Percentiles rank a stretch among this genome's conserved stretches.
Evolutionary conservation across 2,329 filamentous ascomycete species (phyloP).

Genomic region (Leptographium wingfieldii): DNA sequence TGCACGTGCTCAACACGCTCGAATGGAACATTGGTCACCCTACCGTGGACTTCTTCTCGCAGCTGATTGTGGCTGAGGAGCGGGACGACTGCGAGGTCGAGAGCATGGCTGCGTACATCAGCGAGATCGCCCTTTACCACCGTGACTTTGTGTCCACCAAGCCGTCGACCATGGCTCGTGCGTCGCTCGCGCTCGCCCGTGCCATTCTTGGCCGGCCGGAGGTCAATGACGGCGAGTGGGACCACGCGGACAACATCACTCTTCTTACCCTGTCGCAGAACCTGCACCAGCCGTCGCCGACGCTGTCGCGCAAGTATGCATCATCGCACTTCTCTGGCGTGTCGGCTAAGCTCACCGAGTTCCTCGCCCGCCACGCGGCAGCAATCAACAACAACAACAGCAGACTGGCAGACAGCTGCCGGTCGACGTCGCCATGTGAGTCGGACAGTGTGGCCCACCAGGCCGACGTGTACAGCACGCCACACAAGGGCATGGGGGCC

Average conservation of each 20-base stretch:
- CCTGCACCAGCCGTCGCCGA: slow-evolving; percentile 44
- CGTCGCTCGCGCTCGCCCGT: slow-evolving; percentile 72
- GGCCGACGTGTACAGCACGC: slow-evolving; percentile 60
- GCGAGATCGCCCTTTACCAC: slow-evolving; percentile 91
- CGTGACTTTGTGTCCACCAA: slow-evolving; percentile 90
- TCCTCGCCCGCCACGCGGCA: slow-evolving; percentile 46
- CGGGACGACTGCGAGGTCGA: slow-evolving; percentile 73
- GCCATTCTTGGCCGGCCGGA: slow-evolving; percentile 76
- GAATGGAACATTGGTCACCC: slow-evolving; percentile 95
- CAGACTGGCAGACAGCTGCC: slow-evolving; percentile 14
- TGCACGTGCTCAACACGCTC: slow-evolving; percentile 95
- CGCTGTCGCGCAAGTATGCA: slow-evolving; percentile 47
- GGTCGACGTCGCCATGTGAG: slow-evolving; percentile 42
- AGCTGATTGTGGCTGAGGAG: slow-evolving; percentile 74
- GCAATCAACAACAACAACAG: slow-evolving; percentile 10
- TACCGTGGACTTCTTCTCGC: slow-evolving; percentile 86
- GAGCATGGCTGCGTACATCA: slow-evolving; percentile 88
- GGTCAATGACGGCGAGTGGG: slow-evolving; percentile 64
- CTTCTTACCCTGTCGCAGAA: slow-evolving; percentile 47
- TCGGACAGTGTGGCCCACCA: slow-evolving; percentile 32
- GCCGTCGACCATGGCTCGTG: slow-evolving; percentile 80
- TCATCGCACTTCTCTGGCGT: slow-evolving; percentile 39
- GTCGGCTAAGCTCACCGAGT: slow-evolving; percentile 42
- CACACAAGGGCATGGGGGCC: slow-evolving; percentile 59
- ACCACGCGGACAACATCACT: slow-evolving; percentile 56